Evolutionary conservation across 2,329 filamentous ascomycete genomes (phyloP).

Genomic region (Neofusicoccum cordaticola): DNA sequence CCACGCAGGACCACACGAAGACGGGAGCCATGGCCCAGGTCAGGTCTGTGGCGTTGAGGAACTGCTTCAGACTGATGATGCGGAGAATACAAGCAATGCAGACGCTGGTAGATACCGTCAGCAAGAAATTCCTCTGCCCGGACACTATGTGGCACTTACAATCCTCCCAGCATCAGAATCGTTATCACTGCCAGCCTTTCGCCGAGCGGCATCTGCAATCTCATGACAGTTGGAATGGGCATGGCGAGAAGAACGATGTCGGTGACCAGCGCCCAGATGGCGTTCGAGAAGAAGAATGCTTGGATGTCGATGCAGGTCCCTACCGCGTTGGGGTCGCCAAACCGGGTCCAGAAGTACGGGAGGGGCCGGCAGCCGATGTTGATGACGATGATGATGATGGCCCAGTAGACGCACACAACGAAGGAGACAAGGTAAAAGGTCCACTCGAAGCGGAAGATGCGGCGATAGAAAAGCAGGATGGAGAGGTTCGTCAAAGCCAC

Average conservation of each 20-base stretch:
- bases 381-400: constrained; percentile 43
- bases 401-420: constrained; percentile 45
- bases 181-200: constrained; percentile 1
- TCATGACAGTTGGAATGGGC: constrained; percentile 33
- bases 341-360: constrained; percentile 46
- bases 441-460: constrained; percentile 52
- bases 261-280: constrained; percentile 34
- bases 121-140: too few species aligned
- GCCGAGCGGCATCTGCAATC: constrained; percentile 25
- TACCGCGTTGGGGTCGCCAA: constrained; percentile 22
- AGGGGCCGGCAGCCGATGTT: constrained; percentile 46
- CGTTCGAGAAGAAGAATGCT: constrained; percentile 51
- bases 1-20: constrained; percentile 35
- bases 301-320: constrained; percentile 48
- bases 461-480: constrained; percentile 54
- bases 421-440: constrained; percentile 42
- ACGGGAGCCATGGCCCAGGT: constrained; percentile 30
- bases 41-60: constrained; percentile 24
- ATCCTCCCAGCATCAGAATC: constrained; percentile 12
- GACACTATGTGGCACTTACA: constrained; percentile 7
- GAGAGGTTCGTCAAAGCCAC: constrained; percentile 55
- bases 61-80: constrained; percentile 27
- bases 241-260: constrained; percentile 35
- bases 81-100: constrained; percentile 30
- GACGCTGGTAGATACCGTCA: constrained; percentile 19